These are phyloP conservation scores for Lagerstroemia speciosa DNA, from an alignment of 345 rosid genomes.

Conservation along the genomic window DNA sequence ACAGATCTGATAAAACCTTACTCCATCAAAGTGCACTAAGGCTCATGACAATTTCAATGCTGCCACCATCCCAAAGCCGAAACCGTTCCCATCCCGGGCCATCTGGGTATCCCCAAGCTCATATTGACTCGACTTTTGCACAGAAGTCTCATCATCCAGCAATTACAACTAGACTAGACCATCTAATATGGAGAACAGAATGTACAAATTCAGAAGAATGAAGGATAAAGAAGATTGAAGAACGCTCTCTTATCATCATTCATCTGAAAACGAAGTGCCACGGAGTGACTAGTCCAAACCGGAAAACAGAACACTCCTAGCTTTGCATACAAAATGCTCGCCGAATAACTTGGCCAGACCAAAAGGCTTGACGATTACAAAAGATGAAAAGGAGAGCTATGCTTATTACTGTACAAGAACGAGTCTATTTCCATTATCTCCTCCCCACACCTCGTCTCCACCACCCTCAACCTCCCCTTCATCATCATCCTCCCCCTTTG, in stretches of 20 bases:
- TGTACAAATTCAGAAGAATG: too few species aligned
- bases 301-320: not conserved
- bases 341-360: not conserved
- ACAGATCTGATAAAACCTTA: too few species aligned
- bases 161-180: too few species aligned
- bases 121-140: too few species aligned
- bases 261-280: not conserved
- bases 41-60: too few species aligned
- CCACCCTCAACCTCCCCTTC: slow-evolving; percentile 21
- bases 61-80: too few species aligned
- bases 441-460: slow-evolving; percentile 43
- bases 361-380: not conserved
- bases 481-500: slow-evolving; percentile 42
- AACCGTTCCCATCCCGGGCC: too few species aligned
- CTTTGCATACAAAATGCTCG: not conserved
- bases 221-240: not conserved
- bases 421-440: slow-evolving; percentile 75
- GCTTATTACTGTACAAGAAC: slow-evolving; percentile 72
- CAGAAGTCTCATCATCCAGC: too few species aligned
- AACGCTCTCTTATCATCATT: not conserved
- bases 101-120: too few species aligned
- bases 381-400: not conserved
- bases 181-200: too few species aligned
- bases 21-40: too few species aligned
- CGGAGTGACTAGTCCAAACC: not conserved